Base-by-base conservation (phyloP, 2,329 filamentous ascomycete genomes). In the Amauroascus verrucosus region DNA sequence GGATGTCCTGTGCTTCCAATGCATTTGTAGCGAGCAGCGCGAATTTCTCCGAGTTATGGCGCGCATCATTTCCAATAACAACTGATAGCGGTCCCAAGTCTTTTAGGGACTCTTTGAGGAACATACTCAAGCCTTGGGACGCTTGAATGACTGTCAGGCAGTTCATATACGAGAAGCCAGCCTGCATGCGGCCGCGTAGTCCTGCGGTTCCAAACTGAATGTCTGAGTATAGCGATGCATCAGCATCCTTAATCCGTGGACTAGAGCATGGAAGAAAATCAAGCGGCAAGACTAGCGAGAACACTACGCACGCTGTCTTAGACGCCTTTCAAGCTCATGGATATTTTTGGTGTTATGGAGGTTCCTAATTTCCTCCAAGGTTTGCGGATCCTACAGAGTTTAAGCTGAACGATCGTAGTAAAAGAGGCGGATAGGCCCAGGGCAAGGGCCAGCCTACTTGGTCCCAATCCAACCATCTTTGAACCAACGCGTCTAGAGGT, bases 161-260 rank as follows among this genome's bases (percentile, higher is more conserved):
- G 64, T 81, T 81, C 72, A 81, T 78, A 59, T 74, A 77, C 2
- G 80, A 74, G 63, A 83, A 84, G 4, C 81, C 81, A 43, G 80
- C 81, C 60, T 80, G 76, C 81, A 84, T 84, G 35, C 75, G 74
- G n/a, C 79, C 79, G 44, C 81, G 74, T 7, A 84, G 70, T 40
- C 81, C 81, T 37, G 79, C 78, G 5, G 79, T 83, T 22, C 80
- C 80, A 59, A 83, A 83, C 43, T 79, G 74, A 55, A 83, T 82
- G 24, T 71, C 70, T 72, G 47, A 30, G 8, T 41, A 41, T 24
- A 28, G 13, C n/a, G n/a, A 37, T 45, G 24, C 26, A 32, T 20
- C 33, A 43, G 11, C 7, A 32, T 32, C 1, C 26, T 30, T 9
- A 9, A 30, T 30, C 26, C 26, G 4, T n/a, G n/a, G 6, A 18